Base-by-base conservation (phyloP, 768 basidiomycete genomes). In the Tubosaeta brunneosetosa region DNA sequence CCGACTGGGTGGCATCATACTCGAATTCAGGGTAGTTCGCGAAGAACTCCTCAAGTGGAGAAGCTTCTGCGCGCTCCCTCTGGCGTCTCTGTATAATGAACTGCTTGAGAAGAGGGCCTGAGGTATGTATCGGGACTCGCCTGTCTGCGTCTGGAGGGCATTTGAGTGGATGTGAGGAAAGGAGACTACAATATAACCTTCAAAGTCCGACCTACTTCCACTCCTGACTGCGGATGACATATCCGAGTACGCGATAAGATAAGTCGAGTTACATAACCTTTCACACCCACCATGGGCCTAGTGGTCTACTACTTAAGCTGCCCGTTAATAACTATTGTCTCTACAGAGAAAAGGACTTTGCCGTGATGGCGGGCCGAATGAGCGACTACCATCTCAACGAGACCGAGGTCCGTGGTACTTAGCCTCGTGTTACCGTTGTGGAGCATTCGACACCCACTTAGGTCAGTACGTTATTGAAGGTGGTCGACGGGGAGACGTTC, bases 351-450 rank as follows among this genome's bases (percentile, higher is more conserved):
- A 76, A 77, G 26, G 94, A 98, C 66, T 95, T 88, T 63, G 81
- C 90, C 40, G 85, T 95, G n/a, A 98, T 99, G 95, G 91, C 80
- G 97, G 95, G 0, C 95, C 95, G 0, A 99, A 99, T 66, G 85
- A 91, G 66, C 76, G 94, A 97, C 70, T 97, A 93, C 64, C 95
- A 98, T 69, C 72, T 97, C 40, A 98, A 97, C 66, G 85, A 97
- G 71, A 97, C 94, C 1, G 93, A 97, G 78, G 88, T 86, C 44
- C 42, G 74, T 55, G 16, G 2, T 31, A 7, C 27, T 25, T 12
- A 3, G 2, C 14, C 14, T 14, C 56, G 31, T 31, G 25, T 33
- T 11, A 3, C 17, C 6, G 5, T 31, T 5, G 13, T 55, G 47
- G 60, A 4, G 6, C 14, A 32, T 14, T 41, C 4, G 37, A 22